Conservation (phyloP, 345 rosid genomes). For the Eucalyptus cladocalyx region DNA sequence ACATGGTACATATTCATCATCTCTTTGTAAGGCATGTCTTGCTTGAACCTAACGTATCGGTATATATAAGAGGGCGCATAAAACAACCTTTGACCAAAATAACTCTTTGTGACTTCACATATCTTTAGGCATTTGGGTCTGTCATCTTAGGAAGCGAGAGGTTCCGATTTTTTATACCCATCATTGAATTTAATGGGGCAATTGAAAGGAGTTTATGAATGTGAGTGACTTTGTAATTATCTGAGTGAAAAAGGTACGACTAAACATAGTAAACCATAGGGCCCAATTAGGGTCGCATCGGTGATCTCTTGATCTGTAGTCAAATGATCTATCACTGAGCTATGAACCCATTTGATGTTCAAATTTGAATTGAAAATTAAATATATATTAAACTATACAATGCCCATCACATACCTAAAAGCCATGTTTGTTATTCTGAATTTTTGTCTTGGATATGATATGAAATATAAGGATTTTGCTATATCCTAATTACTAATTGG, state of each 20-base stretch:
- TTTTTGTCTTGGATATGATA: too few species aligned
- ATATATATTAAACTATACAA: too few species aligned
- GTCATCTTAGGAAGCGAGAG: not conserved
- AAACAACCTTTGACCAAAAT: too few species aligned
- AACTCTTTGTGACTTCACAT: not conserved
- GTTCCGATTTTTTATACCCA: not conserved
- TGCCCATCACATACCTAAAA: not conserved
- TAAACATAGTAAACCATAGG: not conserved
- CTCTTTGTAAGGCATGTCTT: not conserved
- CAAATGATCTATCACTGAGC: slow-evolving; percentile 88
- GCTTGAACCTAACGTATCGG: not conserved
- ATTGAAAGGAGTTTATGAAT: too few species aligned
- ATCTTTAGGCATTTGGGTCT: not conserved
- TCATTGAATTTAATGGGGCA: not conserved
- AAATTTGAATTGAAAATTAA: not conserved
- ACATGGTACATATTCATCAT: not conserved
- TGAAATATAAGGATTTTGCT: too few species aligned
- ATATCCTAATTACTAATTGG: too few species aligned
- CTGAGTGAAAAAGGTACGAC: not conserved
- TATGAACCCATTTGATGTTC: slow-evolving; percentile 24
- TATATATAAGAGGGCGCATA: too few species aligned
- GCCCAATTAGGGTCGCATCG: slow-evolving; percentile 17
- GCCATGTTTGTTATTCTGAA: too few species aligned
- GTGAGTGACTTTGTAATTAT: not conserved
- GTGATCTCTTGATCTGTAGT: slow-evolving; percentile 68